phyloP scores from a whole-genome alignment of 1,284 basidiomycete genomes.

The Ganoderma leucocontextum region DNA sequence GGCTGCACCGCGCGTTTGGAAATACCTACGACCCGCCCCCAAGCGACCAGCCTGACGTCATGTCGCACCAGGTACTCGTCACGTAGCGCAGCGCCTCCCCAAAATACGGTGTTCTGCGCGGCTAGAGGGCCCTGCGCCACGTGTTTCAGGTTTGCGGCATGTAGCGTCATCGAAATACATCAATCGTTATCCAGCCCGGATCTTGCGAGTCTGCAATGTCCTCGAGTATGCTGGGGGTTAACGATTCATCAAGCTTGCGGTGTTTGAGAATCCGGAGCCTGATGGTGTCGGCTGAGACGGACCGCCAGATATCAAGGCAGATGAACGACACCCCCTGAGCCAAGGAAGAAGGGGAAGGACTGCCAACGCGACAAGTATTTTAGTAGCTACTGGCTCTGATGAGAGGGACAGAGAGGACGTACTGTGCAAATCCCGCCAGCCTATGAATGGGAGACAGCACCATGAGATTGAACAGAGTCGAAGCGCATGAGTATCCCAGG shows the following conservation, averaged over 20 bases:
- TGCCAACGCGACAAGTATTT: neutral
- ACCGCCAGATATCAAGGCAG: constrained; percentile 17
- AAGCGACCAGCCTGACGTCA: constrained; percentile 17
- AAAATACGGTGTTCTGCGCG: constrained; percentile 19
- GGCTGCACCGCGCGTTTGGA: neutral
- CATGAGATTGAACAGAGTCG: neutral
- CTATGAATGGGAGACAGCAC: neutral
- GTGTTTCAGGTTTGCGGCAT: neutral
- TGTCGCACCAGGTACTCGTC: constrained; percentile 15
- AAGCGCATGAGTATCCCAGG: too few species aligned
- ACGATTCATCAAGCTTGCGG: constrained; percentile 18
- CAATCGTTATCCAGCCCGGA: constrained; percentile 4
- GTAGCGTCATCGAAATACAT: neutral
- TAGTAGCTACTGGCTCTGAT: too few species aligned
- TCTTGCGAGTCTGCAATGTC: constrained; percentile 15
- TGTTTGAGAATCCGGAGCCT: constrained; percentile 14
- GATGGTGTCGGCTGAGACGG: constrained; percentile 15
- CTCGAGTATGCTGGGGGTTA: constrained; percentile 18
- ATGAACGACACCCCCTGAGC: constrained; percentile 17
- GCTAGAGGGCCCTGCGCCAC: constrained; percentile 2
- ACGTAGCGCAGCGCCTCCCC: constrained; percentile 17
- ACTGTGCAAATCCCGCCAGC: constrained; percentile 18
- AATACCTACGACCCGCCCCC: constrained; percentile 21
- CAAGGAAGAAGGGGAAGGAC: constrained; percentile 21
- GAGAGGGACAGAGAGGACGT: neutral